These are phyloP conservation scores for Talaromyces sp. DNA, from an alignment of 2,329 filamentous ascomycete species.

Conservation along the genomic window DNA sequence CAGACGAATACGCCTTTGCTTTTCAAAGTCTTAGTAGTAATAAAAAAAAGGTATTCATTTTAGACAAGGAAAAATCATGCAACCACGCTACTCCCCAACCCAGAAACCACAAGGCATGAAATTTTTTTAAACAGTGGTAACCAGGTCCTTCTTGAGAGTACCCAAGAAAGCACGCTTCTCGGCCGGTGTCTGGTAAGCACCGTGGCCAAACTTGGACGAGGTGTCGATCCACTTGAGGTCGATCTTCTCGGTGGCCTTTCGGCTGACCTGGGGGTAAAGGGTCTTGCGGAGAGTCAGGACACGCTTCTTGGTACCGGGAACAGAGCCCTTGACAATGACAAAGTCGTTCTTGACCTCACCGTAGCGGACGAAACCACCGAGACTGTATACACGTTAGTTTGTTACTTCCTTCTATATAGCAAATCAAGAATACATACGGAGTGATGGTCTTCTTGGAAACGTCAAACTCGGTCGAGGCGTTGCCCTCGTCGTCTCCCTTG, in stretches of 20 bases:
- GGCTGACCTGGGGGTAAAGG: slow-evolving; percentile 94
- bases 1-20: slow-evolving; percentile 1
- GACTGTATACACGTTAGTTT: slow-evolving; percentile 47
- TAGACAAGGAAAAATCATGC: slow-evolving; percentile 34
- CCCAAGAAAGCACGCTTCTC: slow-evolving; percentile 98
- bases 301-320: slow-evolving; percentile 98
- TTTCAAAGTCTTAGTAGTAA: neutral
- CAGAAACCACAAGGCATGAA: slow-evolving; percentile 11
- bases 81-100: slow-evolving; percentile 30
- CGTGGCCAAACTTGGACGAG: slow-evolving; percentile 99
- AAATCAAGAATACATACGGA: slow-evolving; percentile 66
- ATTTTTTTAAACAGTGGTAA: slow-evolving; percentile 47
- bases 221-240: slow-evolving; percentile 99
- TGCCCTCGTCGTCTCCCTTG: slow-evolving; percentile 83
- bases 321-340: slow-evolving; percentile 93
- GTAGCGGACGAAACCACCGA: slow-evolving; percentile 99
- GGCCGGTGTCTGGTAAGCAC: slow-evolving; percentile 95
- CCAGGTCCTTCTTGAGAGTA: slow-evolving; percentile 98
- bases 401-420: neutral
- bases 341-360: slow-evolving; percentile 99
- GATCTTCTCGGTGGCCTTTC: slow-evolving; percentile 96
- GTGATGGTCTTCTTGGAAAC: slow-evolving; percentile 99
- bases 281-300: slow-evolving; percentile 98
- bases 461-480: slow-evolving; percentile 90
- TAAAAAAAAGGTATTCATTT: slow-evolving; percentile 24